A percentile compares a stretch with the other conserved stretches of the same genome.
Conservation (phyloP, 2,329 filamentous ascomycete genomes). For the Talaromyces piceae region DNA sequence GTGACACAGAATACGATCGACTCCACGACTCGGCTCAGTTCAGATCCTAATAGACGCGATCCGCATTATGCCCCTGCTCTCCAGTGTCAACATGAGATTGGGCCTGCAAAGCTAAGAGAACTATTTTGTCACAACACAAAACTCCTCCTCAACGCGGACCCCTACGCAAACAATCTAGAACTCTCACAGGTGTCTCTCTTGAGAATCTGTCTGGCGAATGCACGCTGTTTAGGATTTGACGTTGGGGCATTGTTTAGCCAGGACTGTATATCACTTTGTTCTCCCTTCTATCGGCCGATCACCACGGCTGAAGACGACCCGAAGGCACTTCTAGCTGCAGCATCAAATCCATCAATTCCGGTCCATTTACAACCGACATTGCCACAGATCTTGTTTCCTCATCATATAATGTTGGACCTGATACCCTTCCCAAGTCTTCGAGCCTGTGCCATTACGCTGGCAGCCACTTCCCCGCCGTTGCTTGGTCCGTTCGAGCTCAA, state of each 20-base stretch:
- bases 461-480: constrained; percentile 3
- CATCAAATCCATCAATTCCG: neutral
- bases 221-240: constrained; percentile 1
- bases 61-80: neutral
- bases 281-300: constrained; percentile 4
- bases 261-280: constrained; percentile 5
- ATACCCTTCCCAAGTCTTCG: constrained; percentile 8
- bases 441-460: constrained; percentile 8
- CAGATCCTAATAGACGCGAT: neutral
- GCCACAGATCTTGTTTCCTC: constrained; percentile 10
- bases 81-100: neutral
- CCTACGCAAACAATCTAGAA: neutral
- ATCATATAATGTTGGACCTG: constrained; percentile 10
- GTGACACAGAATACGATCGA: neutral
- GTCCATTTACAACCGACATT: constrained; percentile 11
- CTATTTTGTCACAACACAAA: neutral
- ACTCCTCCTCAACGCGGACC: neutral
- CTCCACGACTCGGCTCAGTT: neutral
- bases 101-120: neutral
- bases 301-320: constrained; percentile 4
- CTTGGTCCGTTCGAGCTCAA: constrained; percentile 10
- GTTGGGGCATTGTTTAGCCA: neutral
- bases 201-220: constrained; percentile 4
- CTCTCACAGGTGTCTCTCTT: constrained; percentile 4
- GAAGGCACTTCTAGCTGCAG: constrained; percentile 1